Evolutionary conservation across 106 monocot species (phyloP).

Genomic region (Allium sativum): DNA sequence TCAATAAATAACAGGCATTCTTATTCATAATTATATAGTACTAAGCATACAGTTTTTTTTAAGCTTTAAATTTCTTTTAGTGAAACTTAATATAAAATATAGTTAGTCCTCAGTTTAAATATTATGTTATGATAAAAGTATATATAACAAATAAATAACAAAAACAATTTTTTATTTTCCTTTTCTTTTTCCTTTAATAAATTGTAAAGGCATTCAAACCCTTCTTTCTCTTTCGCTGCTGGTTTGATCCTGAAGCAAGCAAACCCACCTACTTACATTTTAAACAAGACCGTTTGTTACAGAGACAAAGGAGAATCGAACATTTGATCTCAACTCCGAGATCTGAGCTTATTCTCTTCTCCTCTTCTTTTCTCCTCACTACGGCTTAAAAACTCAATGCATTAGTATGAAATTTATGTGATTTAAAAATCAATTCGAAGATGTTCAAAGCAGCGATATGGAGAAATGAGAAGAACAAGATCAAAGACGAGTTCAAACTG

Average conservation of each 20-base stretch:
- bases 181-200: too few relatives aligned
- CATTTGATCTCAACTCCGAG: not conserved
- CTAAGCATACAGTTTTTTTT: too few relatives aligned
- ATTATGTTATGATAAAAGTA: too few relatives aligned
- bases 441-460: slow-evolving; percentile 85
- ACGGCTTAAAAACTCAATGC: too few relatives aligned
- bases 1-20: too few relatives aligned
- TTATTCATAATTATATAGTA: too few relatives aligned
- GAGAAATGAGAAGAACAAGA: slow-evolving; percentile 82
- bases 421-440: slow-evolving; percentile 7
- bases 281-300: not conserved
- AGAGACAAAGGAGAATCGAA: not conserved
- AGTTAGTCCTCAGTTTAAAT: too few relatives aligned
- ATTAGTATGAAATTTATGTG: not conserved
- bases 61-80: too few relatives aligned
- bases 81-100: too few relatives aligned
- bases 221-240: not conserved
- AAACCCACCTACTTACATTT: slow-evolving; percentile 1
- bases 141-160: too few relatives aligned
- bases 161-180: too few relatives aligned
- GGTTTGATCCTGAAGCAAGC: slow-evolving; percentile 1
- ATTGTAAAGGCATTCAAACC: too few relatives aligned
- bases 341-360: not conserved
- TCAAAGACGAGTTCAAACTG: slow-evolving; percentile 79
- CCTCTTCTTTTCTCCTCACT: not conserved